Evolutionary conservation across 1,139 yeast species (phyloP).

Genomic region (Kodamaea ohmeri): DNA sequence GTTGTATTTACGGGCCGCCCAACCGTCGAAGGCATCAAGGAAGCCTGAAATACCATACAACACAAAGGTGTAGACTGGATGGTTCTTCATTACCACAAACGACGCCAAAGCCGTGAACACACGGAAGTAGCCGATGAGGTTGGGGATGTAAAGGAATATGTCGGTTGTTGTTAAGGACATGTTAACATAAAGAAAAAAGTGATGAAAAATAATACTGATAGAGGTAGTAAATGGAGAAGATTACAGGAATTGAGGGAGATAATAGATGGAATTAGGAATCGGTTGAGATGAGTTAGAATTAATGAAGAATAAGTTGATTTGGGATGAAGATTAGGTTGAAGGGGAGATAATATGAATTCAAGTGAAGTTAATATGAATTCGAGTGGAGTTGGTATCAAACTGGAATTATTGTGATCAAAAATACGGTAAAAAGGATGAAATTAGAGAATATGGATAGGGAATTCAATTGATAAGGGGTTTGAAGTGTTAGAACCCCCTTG

Average conservation of each 20-base stretch:
- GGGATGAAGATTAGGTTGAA: too few relatives aligned
- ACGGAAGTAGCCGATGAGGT: conserved; percentile 84
- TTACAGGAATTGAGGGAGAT: background rate
- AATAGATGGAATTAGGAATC: background rate
- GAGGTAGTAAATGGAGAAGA: background rate
- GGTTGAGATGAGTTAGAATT: too few relatives aligned
- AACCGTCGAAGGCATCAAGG: conserved; percentile 94
- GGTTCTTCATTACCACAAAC: conserved; percentile 74
- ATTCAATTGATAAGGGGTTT: too few relatives aligned
- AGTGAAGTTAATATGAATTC: too few relatives aligned
- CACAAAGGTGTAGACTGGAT: conserved; percentile 73
- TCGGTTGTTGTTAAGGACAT: conserved; percentile 30
- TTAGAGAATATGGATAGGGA: too few relatives aligned
- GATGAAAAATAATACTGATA: background rate
- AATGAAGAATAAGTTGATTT: too few relatives aligned
- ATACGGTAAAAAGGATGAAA: too few relatives aligned
- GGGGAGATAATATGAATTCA: too few relatives aligned
- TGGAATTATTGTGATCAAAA: too few relatives aligned
- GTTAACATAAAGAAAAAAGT: conserved; percentile 1
- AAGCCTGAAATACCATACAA: conserved; percentile 87
- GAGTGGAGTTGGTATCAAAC: too few relatives aligned
- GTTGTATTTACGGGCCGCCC: conserved; percentile 84
- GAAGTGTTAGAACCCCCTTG: too few relatives aligned
- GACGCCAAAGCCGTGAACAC: conserved; percentile 80
- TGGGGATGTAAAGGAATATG: conserved; percentile 80